These are phyloP conservation scores for Nematodospora valgi DNA, from an alignment of 805 yeast genomes.

Conservation along the genomic window DNA sequence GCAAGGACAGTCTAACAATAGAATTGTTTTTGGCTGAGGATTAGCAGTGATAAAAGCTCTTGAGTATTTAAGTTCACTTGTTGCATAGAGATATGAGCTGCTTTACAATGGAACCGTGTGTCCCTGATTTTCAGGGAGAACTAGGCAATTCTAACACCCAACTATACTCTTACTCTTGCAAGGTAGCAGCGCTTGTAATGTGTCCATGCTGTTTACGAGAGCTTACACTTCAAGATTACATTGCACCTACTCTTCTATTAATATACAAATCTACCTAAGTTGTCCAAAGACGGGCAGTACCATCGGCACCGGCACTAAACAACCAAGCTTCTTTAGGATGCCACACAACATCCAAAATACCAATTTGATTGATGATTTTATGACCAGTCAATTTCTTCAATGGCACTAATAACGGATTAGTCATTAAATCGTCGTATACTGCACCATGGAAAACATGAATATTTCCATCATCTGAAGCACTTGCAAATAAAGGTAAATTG, in stretches of 20 bases:
- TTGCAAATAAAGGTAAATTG: conserved; percentile 83
- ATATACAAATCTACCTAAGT: conserved; percentile 36
- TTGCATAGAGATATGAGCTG: too few species aligned
- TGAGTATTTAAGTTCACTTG: too few species aligned
- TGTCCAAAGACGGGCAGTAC: conserved; percentile 95
- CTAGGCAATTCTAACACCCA: too few species aligned
- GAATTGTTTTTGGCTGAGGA: too few species aligned
- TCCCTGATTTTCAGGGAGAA: too few species aligned
- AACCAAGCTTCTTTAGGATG: conserved; percentile 99
- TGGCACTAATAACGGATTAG: conserved; percentile 94
- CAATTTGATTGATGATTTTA: conserved; percentile 71
- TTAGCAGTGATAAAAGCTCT: too few species aligned
- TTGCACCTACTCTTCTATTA: not conserved
- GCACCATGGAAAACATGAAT: conserved; percentile 95
- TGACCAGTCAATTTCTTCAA: conserved; percentile 93
- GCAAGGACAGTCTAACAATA: too few species aligned
- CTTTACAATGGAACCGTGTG: too few species aligned
- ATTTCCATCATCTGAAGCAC: conserved; percentile 92
- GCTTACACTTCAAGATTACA: too few species aligned
- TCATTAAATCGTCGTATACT: conserved; percentile 92
- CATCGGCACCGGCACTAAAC: conserved; percentile 96
- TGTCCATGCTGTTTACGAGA: too few species aligned
- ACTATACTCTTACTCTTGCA: too few species aligned
- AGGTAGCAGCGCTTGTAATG: too few species aligned
- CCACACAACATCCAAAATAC: conserved; percentile 87